Evolutionary conservation across 2,329 filamentous ascomycete species (phyloP).

Genomic region (Moelleriella libera): DNA sequence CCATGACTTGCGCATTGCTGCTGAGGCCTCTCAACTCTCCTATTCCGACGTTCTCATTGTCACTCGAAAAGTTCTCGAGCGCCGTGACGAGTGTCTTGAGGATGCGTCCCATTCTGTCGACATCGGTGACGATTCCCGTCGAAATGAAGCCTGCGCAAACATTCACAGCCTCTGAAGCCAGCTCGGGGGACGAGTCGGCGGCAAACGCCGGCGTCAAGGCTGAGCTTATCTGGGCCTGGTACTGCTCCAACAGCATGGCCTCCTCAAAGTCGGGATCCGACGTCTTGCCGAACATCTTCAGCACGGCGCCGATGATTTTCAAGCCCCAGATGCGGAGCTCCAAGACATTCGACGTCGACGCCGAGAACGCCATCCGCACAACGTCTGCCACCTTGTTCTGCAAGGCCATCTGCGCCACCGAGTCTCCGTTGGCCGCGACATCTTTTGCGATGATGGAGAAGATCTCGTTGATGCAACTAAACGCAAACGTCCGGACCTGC

Average conservation of each 20-base stretch:
- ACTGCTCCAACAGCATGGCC: slow-evolving; percentile 89
- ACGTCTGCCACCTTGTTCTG: slow-evolving; percentile 82
- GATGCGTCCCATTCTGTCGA: slow-evolving; percentile 97
- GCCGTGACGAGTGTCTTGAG: slow-evolving; percentile 84
- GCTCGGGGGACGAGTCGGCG: slow-evolving; percentile 84
- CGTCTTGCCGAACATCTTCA: slow-evolving; percentile 92
- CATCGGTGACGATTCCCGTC: slow-evolving; percentile 90
- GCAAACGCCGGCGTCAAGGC: slow-evolving; percentile 94
- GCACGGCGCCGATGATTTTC: slow-evolving; percentile 82
- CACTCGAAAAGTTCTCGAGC: slow-evolving; percentile 79
- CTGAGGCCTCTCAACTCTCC: slow-evolving; percentile 87
- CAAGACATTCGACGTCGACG: slow-evolving; percentile 84
- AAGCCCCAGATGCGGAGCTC: slow-evolving; percentile 82
- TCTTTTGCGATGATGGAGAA: slow-evolving; percentile 69
- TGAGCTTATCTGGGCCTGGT: slow-evolving; percentile 95
- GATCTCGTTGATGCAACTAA: slow-evolving; percentile 76
- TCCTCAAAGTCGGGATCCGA: slow-evolving; percentile 97
- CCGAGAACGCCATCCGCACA: slow-evolving; percentile 92
- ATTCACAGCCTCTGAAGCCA: slow-evolving; percentile 90
- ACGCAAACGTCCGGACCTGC: slow-evolving; percentile 91
- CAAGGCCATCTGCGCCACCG: slow-evolving; percentile 61
- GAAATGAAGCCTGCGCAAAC: slow-evolving; percentile 97
- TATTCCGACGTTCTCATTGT: slow-evolving; percentile 71
- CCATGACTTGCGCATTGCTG: slow-evolving; percentile 95
- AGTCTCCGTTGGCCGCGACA: slow-evolving; percentile 63